These are phyloP conservation scores for Phytophthora kernoviae DNA, from an alignment of 352 stramenopile genomes.

Conservation along the genomic window DNA sequence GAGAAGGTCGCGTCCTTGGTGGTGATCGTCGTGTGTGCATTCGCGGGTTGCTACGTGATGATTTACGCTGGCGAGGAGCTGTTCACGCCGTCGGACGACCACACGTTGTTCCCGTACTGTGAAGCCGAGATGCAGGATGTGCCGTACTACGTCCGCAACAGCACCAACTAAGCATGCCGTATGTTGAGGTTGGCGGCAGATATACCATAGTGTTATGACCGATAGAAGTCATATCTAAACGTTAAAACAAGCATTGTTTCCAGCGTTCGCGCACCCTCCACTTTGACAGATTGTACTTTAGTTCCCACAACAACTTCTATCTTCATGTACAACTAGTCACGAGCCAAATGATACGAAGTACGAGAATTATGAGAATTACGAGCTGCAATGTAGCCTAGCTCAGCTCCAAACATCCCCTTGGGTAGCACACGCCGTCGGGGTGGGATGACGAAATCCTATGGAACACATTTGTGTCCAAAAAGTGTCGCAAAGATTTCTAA, in stretches of 20 bases:
- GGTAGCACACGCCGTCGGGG: too few relatives aligned
- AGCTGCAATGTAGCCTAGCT: too few relatives aligned
- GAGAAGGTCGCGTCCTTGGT: conserved; percentile 24
- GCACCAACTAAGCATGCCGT: background rate
- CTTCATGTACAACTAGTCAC: too few relatives aligned
- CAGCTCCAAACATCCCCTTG: too few relatives aligned
- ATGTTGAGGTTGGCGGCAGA: background rate
- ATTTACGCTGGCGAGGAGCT: conserved; percentile 1
- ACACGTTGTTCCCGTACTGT: background rate
- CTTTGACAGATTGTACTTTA: too few relatives aligned
- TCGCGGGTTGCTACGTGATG: background rate
- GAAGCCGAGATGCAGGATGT: background rate
- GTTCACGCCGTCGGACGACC: background rate
- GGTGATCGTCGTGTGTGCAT: conserved; percentile 10
- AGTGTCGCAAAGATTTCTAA: too few relatives aligned
- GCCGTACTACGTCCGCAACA: conserved; percentile 3
- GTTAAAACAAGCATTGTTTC: background rate
- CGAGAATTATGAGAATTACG: too few relatives aligned
- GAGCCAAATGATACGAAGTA: too few relatives aligned
- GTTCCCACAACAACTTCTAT: too few relatives aligned
- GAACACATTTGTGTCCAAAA: too few relatives aligned
- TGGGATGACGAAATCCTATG: too few relatives aligned
- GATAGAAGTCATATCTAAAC: background rate
- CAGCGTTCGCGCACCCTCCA: too few relatives aligned
- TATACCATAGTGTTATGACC: background rate